Evolutionary conservation across 371 early-diverging fungal species (phyloP).

Genomic region (Mortierella sp.): DNA sequence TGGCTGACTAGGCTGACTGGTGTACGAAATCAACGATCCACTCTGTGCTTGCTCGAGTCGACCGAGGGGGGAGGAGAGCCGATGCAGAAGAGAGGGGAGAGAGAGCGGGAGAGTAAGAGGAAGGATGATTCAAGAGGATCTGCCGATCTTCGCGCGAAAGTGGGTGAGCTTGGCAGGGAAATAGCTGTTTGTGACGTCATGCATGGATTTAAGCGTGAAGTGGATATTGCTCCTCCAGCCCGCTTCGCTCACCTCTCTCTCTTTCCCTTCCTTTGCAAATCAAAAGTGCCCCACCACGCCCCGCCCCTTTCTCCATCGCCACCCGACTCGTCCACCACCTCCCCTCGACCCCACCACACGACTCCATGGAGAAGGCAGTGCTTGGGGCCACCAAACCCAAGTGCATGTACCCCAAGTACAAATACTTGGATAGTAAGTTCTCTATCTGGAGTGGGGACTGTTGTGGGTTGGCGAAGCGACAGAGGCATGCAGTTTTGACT

Average conservation of each 20-base stretch:
- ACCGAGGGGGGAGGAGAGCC: not conserved
- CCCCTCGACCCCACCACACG: not conserved
- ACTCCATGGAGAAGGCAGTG: conserved; percentile 77
- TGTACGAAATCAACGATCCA: conserved; percentile 5
- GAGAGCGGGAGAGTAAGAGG: not conserved
- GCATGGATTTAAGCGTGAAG: not conserved
- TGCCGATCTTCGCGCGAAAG: not conserved
- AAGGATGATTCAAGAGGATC: not conserved
- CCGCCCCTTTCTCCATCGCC: not conserved
- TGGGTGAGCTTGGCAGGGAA: too few relatives aligned
- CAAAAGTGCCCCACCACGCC: not conserved
- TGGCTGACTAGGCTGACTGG: not conserved
- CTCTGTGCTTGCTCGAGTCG: conserved; percentile 1
- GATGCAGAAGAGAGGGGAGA: conserved; percentile 3
- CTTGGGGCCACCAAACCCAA: conserved; percentile 83
- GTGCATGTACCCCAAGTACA: conserved; percentile 82
- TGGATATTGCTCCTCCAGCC: not conserved
- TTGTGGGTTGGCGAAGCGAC: too few relatives aligned
- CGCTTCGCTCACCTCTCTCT: not conserved
- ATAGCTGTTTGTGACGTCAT: not conserved
- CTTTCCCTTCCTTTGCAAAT: not conserved
- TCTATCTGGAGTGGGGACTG: too few relatives aligned
- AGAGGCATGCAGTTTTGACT: not conserved
- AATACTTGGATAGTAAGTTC: conserved; percentile 82
- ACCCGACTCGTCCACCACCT: not conserved